Evolutionary conservation across 2,329 filamentous ascomycete species (phyloP).

Genomic region (Didymella segeticola): DNA sequence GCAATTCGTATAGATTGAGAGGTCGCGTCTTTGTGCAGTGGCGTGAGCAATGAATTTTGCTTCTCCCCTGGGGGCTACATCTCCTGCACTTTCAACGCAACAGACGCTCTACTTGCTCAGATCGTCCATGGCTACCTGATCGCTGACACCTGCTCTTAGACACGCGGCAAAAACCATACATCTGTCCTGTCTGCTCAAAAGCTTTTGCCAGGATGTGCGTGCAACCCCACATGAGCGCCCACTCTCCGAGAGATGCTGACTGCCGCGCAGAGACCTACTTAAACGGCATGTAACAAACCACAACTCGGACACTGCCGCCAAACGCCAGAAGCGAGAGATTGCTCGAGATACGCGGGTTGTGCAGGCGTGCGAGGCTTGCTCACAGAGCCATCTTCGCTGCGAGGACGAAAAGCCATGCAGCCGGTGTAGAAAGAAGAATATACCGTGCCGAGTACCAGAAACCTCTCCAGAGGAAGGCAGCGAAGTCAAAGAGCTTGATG

Average conservation of each 20-base stretch:
- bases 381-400: constrained; percentile 60
- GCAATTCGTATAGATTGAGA: background rate
- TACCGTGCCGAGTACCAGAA: constrained; percentile 50
- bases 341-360: constrained; percentile 37
- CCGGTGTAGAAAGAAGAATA: constrained; percentile 58
- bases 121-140: background rate
- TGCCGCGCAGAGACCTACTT: constrained; percentile 52
- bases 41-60: background rate
- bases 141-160: constrained; percentile 31
- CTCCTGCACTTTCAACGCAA: too few species aligned
- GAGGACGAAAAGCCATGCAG: constrained; percentile 63
- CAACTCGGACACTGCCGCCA: constrained; percentile 44
- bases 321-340: constrained; percentile 35
- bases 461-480: constrained; percentile 18
- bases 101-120: background rate
- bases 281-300: constrained; percentile 59
- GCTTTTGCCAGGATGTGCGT: constrained; percentile 55
- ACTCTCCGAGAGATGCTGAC: constrained; percentile 9
- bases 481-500: constrained; percentile 31
- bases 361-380: constrained; percentile 61
- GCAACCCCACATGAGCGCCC: background rate
- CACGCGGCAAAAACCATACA: constrained; percentile 54
- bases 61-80: too few species aligned
- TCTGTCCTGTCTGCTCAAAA: constrained; percentile 55
- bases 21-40: background rate